These are phyloP conservation scores for Lentithecium fluviatile DNA, from an alignment of 495 filamentous ascomycete genomes.

Conservation along the genomic window DNA sequence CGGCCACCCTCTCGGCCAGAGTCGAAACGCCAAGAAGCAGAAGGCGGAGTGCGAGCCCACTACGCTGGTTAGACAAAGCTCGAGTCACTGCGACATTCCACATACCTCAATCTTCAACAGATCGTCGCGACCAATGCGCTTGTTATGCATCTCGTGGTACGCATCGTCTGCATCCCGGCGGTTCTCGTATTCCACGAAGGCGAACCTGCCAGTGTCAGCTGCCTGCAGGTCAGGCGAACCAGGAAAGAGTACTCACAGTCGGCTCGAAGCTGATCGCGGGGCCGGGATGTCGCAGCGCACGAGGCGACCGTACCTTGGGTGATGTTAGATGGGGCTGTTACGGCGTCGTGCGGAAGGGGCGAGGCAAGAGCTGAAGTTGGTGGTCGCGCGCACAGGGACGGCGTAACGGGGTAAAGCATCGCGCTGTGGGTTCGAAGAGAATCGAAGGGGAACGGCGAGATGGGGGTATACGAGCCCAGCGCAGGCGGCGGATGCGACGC, in stretches of 20 bases:
- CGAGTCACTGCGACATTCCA: not conserved
- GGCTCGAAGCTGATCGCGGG: slow-evolving; percentile 83
- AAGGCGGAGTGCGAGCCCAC: slow-evolving; percentile 98
- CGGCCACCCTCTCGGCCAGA: slow-evolving; percentile 57
- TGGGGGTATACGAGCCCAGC: not conserved
- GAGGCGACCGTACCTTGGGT: slow-evolving; percentile 85
- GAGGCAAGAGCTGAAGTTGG: slow-evolving; percentile 8
- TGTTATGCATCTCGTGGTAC: slow-evolving; percentile 99
- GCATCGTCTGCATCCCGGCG: slow-evolving; percentile 98
- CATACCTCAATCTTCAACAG: slow-evolving; percentile 95
- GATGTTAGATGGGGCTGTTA: slow-evolving; percentile 25
- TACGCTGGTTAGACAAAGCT: slow-evolving; percentile 42
- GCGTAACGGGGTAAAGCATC: slow-evolving; percentile 15
- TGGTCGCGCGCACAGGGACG: slow-evolving; percentile 20
- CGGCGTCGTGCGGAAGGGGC: slow-evolving; percentile 18
- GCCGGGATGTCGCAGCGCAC: slow-evolving; percentile 99
- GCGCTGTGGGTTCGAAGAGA: not conserved
- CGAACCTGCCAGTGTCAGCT: slow-evolving; percentile 65
- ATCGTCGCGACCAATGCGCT: slow-evolving; percentile 94
- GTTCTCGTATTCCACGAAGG: slow-evolving; percentile 99
- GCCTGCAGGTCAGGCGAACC: slow-evolving; percentile 3
- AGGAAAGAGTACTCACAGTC: slow-evolving; percentile 69
- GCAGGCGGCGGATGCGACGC: slow-evolving; percentile 12
- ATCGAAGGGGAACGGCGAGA: slow-evolving; percentile 1
- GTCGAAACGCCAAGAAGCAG: slow-evolving; percentile 97